phyloP scores from a whole-genome alignment of 352 stramenopile species.

The Globisporangium paroecandrum region DNA sequence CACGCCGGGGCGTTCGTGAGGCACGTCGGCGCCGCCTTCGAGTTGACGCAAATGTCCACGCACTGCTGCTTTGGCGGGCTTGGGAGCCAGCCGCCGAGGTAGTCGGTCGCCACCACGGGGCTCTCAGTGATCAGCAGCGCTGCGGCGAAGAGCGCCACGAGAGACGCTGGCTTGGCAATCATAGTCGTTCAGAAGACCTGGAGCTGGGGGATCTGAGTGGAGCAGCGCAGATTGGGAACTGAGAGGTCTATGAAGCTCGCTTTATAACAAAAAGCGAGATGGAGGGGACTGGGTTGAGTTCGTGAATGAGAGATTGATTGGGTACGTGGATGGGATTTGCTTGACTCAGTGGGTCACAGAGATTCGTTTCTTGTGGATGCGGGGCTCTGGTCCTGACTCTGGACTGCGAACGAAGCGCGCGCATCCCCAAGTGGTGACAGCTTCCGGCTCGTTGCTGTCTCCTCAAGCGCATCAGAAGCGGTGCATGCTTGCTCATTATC shows the following conservation, averaged over 20 bases:
- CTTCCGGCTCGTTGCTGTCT: background rate
- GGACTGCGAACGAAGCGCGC: background rate
- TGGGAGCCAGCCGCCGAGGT: slow-evolving; percentile 53
- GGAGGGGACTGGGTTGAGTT: background rate
- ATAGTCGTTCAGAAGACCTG: background rate
- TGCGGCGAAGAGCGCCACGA: slow-evolving; percentile 1
- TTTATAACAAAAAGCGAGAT: background rate
- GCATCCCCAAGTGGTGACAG: background rate
- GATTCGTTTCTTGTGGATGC: background rate
- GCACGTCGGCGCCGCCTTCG: slow-evolving; percentile 45
- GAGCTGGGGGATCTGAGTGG: background rate
- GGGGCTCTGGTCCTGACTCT: background rate
- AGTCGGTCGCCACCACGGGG: slow-evolving; percentile 27
- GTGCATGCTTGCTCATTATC: background rate
- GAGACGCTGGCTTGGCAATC: slow-evolving; percentile 7
- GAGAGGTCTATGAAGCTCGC: background rate
- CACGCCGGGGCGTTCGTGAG: slow-evolving; percentile 44
- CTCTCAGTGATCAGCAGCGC: background rate
- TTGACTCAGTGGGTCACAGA: background rate
- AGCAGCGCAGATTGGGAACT: slow-evolving; percentile 1
- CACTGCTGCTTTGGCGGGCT: slow-evolving; percentile 40
- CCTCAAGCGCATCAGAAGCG: background rate
- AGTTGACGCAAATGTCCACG: slow-evolving; percentile 64
- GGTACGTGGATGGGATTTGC: background rate
- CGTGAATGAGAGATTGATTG: background rate